phyloP scores from a whole-genome alignment of 495 filamentous ascomycete species.

The Choiromyces venosus region DNA sequence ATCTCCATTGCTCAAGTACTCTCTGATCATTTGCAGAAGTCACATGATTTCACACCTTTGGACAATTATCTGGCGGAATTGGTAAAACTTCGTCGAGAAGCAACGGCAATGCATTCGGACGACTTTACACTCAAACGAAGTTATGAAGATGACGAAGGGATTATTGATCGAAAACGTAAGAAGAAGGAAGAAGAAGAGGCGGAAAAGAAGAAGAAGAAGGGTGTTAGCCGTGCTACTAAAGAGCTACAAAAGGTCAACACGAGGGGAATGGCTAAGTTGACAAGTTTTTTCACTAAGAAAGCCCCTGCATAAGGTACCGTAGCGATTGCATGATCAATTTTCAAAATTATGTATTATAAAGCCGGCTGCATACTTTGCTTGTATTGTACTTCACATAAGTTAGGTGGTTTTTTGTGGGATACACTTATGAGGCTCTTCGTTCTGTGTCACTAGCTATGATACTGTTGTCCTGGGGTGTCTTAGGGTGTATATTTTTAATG shows the following conservation, averaged over 20 bases:
- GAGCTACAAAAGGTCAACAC: slow-evolving; percentile 84
- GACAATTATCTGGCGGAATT: slow-evolving; percentile 61
- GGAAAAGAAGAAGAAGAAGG: slow-evolving; percentile 58
- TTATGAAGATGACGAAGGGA: slow-evolving; percentile 63
- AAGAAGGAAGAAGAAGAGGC: slow-evolving; percentile 70
- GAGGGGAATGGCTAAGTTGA: slow-evolving; percentile 94
- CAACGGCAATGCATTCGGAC: slow-evolving; percentile 57
- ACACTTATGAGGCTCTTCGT: neutral
- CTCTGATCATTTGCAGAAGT: slow-evolving; percentile 43
- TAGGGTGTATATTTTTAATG: neutral
- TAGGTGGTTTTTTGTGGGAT: neutral
- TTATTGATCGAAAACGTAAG: slow-evolving; percentile 63
- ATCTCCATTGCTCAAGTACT: slow-evolving; percentile 51
- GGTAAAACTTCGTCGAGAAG: slow-evolving; percentile 61
- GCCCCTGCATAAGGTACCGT: neutral
- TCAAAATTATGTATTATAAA: neutral
- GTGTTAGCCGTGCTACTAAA: slow-evolving; percentile 65
- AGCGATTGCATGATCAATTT: neutral
- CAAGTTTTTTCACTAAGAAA: slow-evolving; percentile 82
- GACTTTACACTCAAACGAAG: slow-evolving; percentile 73
- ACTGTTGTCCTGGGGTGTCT: neutral
- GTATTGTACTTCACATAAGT: neutral
- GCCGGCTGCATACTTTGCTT: neutral
- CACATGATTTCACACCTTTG: slow-evolving; percentile 64
- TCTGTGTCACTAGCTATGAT: neutral